Conservation (phyloP, 352 stramenopile species). For the Globisporangium carolinianum region DNA sequence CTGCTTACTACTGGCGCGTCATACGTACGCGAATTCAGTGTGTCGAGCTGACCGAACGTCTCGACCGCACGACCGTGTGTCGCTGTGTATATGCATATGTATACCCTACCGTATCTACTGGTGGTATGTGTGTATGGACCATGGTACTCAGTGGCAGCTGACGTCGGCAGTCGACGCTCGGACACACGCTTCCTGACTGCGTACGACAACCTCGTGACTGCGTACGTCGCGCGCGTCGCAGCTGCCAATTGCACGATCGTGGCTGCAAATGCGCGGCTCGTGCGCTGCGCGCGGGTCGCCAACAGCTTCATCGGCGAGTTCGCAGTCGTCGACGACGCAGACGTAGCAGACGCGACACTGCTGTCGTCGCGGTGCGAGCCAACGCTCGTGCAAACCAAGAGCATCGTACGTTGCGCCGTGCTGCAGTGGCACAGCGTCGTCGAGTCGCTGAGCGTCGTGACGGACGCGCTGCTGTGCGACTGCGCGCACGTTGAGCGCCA, state of each 20-base stretch:
- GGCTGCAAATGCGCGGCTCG: conserved; percentile 34
- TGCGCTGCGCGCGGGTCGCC: conserved; percentile 55
- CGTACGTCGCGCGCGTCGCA: conserved; percentile 35
- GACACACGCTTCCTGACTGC: conserved; percentile 28
- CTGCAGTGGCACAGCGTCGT: conserved; percentile 70
- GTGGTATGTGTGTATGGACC: too few relatives aligned
- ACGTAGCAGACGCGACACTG: conserved; percentile 53
- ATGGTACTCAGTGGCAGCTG: conserved; percentile 22
- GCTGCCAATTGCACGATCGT: conserved; percentile 47
- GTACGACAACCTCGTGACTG: conserved; percentile 47
- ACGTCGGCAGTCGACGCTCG: conserved; percentile 32
- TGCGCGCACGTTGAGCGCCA: conserved; percentile 73
- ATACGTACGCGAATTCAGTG: background rate
- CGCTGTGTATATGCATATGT: too few relatives aligned
- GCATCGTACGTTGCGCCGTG: conserved; percentile 54
- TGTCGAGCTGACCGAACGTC: too few relatives aligned
- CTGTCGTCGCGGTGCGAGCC: conserved; percentile 50
- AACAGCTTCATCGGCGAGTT: conserved; percentile 57
- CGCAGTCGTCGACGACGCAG: conserved; percentile 53
- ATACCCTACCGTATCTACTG: too few relatives aligned
- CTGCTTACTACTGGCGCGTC: background rate
- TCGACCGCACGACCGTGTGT: too few relatives aligned
- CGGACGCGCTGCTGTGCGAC: conserved; percentile 70
- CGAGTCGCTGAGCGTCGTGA: conserved; percentile 57
- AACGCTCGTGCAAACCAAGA: conserved; percentile 42